A percentile compares a stretch with the other conserved stretches of the same genome.
These are phyloP conservation scores for Bryopsis sp. DNA, from an alignment of 139 green algal genomes.

Conservation along the genomic window DNA sequence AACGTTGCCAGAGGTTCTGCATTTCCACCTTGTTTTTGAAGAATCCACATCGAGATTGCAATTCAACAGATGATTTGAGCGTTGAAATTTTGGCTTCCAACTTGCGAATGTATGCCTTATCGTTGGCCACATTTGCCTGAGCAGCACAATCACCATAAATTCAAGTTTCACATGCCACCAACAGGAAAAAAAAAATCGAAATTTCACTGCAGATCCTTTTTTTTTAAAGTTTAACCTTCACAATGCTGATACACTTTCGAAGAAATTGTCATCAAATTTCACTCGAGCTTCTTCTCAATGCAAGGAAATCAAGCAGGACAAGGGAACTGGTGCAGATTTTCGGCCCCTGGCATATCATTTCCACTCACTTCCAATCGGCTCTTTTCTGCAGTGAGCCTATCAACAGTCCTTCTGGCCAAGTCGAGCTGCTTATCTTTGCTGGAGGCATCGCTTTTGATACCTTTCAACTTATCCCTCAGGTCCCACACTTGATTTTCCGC, in stretches of 20 bases:
- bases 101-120: constrained; percentile 38
- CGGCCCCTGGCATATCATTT: too few species aligned
- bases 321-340: too few species aligned
- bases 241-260: too few species aligned
- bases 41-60: constrained; percentile 23
- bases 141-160: background rate
- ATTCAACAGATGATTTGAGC: constrained; percentile 19
- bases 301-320: too few species aligned
- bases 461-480: constrained; percentile 24
- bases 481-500: background rate
- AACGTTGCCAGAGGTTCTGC: too few species aligned
- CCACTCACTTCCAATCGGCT: background rate
- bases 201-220: too few species aligned
- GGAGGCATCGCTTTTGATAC: constrained; percentile 6
- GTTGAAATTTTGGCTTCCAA: constrained; percentile 34
- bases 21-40: constrained; percentile 19
- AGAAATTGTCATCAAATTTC: too few species aligned
- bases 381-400: constrained; percentile 28
- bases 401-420: constrained; percentile 32
- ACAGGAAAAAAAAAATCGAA: too few species aligned
- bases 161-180: background rate
- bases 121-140: constrained; percentile 24
- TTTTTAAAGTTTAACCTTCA: too few species aligned
- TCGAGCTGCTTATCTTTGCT: constrained; percentile 22
- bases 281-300: too few species aligned